Evolutionary conservation across 441 rosid species (phyloP), one percentile per base, ranked within the genome.

Genomic region (Aquilaria agallochum): DNA sequence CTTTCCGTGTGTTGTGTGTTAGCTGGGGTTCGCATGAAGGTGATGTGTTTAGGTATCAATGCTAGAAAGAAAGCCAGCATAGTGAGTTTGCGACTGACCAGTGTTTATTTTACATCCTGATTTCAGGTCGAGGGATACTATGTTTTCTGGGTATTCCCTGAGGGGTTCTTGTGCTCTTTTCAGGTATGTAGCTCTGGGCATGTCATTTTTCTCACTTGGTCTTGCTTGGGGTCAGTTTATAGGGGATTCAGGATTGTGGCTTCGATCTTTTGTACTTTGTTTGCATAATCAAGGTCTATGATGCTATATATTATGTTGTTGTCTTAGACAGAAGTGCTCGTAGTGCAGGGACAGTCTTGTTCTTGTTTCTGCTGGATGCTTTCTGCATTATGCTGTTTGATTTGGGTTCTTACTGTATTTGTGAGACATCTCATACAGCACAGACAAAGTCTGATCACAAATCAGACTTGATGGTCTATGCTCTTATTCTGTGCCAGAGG

Each of bases 81-180:
- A 6, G 32, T 11, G 27, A 20, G 27, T 20, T 2, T 45, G 51
- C 31, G 10, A 4, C 5, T 34, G 4, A 10, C n/a, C 62, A 9
- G 54, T 58, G 31, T 56, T 63, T 58, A 15, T 34, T 31, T 12
- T 11, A 48, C 9, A 20, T 55, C 53, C 5, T 66, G 53, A 45
- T 59, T 36, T 31, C 67, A 68, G 86, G 78, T 71, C 52, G 60
- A 63, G 55, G 76, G 73, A 45, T 74, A 77, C 74, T 79, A 82
- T 79, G 87, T 65, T 73, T 69, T 67, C 57, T 65, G 76, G 78
- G 68, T 68, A 53, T 58, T 31, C 59, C 65, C 64, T 64, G 61
- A 45, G 65, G 74, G 66, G 27, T 62, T 60, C 44, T 54, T 62
- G 60, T 59, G 66, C 73, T 68, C 68, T 69, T 60, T 56, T 48